Evolutionary conservation across 1,284 basidiomycete genomes (phyloP), one percentile per base, ranked within the genome.

Genomic region (Porodaedalea pini): DNA sequence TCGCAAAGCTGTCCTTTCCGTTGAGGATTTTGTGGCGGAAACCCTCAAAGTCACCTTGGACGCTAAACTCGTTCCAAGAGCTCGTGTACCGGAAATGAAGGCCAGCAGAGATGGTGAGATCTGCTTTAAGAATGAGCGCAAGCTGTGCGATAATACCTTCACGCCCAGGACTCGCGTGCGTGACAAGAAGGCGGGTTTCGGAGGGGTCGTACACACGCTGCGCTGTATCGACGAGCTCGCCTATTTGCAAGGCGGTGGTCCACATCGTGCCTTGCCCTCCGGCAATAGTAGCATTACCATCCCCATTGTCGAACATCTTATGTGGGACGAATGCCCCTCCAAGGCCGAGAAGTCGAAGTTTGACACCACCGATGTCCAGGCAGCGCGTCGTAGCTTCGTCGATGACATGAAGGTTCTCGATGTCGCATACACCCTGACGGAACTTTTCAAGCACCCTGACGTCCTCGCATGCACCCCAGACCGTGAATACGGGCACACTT

Each of bases 261-360:
- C 97, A 99, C 89, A 98, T 98, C 21, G 95, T 98, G 27, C 97
- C 97, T 68, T 94, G 91, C 1, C 93, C 96, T 44, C 97, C 97
- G 0, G 97, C 96, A 63, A 99, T 98, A 10, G 96, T 98, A 2
- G 93, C 95, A 49, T 79, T 85, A 1, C 95, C 96, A 54, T 96
- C 92, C 1, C 97, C 93, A 63, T 94, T 95, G 79, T 97, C 92
- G 71, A 98, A 99, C 76, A 99, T 85, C 75, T 98, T 98, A 79
- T 98, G 95, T 23, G 88, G 85, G 8, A 98, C 94, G 41, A 98
- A 83, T 4, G 96, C 96, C 58, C 97, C 97, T 5, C 97, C 97
- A 31, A 99, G 79, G 48, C 96, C 97, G 36, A 99, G 86, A 47
- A 99, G 78, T 31, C 97, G 83, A 59, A 99, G 80, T 70, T 94